Conservation (phyloP, 495 filamentous ascomycete genomes). For the Bryoglossum gracile region DNA sequence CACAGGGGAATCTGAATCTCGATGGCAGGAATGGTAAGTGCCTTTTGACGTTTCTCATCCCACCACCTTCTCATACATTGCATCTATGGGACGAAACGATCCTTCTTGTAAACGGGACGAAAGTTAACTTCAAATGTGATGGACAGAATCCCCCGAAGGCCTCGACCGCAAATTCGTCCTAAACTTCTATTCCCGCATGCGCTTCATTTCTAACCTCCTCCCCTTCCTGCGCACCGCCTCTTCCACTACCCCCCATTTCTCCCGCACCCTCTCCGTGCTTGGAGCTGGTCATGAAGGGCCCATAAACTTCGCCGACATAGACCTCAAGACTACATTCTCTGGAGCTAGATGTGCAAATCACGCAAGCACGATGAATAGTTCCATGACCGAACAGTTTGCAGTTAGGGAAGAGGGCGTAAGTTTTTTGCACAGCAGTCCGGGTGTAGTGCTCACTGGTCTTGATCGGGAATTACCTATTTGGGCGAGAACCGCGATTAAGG, state of each 20-base stretch:
- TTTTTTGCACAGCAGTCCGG: constrained; percentile 55
- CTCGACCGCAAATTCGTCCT: constrained; percentile 24
- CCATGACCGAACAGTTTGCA: constrained; percentile 38
- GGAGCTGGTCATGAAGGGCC: constrained; percentile 13
- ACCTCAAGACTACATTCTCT: constrained; percentile 16
- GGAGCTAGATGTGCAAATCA: constrained; percentile 14
- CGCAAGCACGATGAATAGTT: constrained; percentile 21
- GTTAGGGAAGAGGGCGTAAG: constrained; percentile 38
- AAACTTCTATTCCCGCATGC: constrained; percentile 30
- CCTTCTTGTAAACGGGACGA: too few species aligned
- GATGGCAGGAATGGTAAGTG: constrained; percentile 17
- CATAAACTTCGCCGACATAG: constrained; percentile 17
- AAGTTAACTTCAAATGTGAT: too few species aligned
- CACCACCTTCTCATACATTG: neutral
- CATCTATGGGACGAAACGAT: neutral
- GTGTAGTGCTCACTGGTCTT: constrained; percentile 40
- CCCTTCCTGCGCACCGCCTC: constrained; percentile 23
- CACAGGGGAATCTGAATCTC: constrained; percentile 25
- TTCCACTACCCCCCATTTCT: constrained; percentile 19
- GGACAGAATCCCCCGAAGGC: constrained; percentile 25
- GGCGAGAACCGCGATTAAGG: constrained; percentile 10
- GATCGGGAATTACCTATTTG: constrained; percentile 20
- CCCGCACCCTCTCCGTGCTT: constrained; percentile 18
- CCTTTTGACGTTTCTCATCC: too few species aligned
- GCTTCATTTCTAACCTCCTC: constrained; percentile 25